Conservation (phyloP, 78 protist genomes). For the Dictyostelium purpureum region DNA sequence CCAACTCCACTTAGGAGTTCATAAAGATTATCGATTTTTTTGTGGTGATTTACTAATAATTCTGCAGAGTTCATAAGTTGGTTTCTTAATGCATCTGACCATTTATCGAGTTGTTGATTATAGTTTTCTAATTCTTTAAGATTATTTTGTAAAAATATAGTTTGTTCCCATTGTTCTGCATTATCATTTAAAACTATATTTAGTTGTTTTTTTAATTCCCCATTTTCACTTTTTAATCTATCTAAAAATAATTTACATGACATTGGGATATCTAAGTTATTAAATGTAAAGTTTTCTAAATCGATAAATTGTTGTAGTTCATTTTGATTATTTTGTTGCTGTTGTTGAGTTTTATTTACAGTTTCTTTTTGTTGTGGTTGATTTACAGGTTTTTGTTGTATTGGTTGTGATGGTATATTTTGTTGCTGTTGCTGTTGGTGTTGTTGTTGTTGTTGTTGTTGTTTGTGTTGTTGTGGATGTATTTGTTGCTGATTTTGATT, state of each 20-base stretch:
- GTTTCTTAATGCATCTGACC: neutral
- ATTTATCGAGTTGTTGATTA: neutral
- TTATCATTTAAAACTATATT: constrained; percentile 42
- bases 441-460: constrained; percentile 27
- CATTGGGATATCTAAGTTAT: constrained; percentile 7
- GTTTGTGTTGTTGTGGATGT: neutral
- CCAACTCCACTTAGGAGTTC: neutral
- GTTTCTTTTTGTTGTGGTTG: neutral
- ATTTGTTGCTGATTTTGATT: neutral
- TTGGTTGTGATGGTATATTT: constrained; percentile 7
- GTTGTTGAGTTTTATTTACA: neutral
- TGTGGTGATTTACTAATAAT: constrained; percentile 19
- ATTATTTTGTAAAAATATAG: neutral
- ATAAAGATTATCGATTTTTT: constrained; percentile 17
- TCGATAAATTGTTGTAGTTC: neutral
- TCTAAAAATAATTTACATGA: constrained; percentile 22
- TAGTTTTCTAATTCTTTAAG: constrained; percentile 9
- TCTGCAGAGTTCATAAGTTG: constrained; percentile 20
- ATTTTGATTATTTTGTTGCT: neutral
- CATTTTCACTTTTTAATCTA: constrained; percentile 39
- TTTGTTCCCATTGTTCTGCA: constrained; percentile 40
- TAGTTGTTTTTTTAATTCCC: constrained; percentile 25
- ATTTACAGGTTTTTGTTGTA: neutral
- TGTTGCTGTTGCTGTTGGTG: neutral
- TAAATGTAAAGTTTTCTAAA: constrained; percentile 3